Percentiles rank a stretch among this genome's conserved stretches.
Conservation (phyloP, 192 early-diverging fungal species). For the Coemansia sp. region DNA sequence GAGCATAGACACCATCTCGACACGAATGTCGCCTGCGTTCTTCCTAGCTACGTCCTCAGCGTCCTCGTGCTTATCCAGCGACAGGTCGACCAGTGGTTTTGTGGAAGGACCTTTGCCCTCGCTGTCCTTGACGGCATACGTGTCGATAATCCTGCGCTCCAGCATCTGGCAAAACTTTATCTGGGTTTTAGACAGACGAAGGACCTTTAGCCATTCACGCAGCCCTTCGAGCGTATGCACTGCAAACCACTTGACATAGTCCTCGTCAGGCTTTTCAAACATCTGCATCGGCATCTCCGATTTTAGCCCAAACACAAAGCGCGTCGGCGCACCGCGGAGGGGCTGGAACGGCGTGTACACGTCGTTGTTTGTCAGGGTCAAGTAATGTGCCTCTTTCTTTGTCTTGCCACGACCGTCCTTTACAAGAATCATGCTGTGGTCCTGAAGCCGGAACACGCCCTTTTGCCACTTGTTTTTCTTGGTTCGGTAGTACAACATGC, state of each 20-base stretch:
- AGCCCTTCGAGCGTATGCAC: constrained; percentile 42
- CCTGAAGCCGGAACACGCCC: constrained; percentile 63
- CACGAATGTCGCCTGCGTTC: constrained; percentile 23
- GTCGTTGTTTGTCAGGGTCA: constrained; percentile 70
- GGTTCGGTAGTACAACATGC: constrained; percentile 71
- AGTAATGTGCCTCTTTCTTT: constrained; percentile 41
- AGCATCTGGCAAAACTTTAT: constrained; percentile 48
- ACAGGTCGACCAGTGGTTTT: constrained; percentile 44
- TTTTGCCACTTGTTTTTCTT: constrained; percentile 87
- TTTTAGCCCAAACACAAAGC: constrained; percentile 82
- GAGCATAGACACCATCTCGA: constrained; percentile 31
- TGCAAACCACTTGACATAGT: constrained; percentile 66
- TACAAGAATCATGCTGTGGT: constrained; percentile 34
- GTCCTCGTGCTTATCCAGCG: constrained; percentile 22
- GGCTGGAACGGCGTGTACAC: constrained; percentile 76
- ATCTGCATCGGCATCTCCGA: constrained; percentile 72
- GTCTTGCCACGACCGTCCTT: constrained; percentile 37
- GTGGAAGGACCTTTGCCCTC: constrained; percentile 12
- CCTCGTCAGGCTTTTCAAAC: constrained; percentile 81
- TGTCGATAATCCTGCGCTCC: constrained; percentile 38
- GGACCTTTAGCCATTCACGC: constrained; percentile 45
- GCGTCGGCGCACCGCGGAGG: constrained; percentile 69
- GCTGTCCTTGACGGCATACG: constrained; percentile 15
- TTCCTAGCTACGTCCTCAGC: constrained; percentile 15
- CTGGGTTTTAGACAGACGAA: constrained; percentile 48